These are phyloP conservation scores for Ascochyta koolunga DNA, from an alignment of 2,329 filamentous ascomycete genomes.

Conservation along the genomic window DNA sequence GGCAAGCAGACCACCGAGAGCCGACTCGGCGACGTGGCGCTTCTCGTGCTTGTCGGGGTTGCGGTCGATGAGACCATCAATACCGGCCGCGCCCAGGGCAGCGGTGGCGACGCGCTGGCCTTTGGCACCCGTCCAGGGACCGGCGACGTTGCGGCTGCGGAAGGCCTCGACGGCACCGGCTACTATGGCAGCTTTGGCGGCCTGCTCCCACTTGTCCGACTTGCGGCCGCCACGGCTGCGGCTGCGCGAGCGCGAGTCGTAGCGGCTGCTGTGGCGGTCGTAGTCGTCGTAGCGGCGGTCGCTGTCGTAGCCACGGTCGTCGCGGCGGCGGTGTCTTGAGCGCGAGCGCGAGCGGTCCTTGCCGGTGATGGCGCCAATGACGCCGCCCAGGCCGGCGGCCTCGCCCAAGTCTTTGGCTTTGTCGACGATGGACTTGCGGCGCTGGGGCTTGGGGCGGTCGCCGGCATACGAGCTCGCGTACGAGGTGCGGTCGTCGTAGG, in stretches of 20 bases:
- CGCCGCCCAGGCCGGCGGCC: slow-evolving; percentile 63
- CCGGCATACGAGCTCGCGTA: slow-evolving; percentile 54
- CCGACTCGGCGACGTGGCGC: slow-evolving; percentile 82
- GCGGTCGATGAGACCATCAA: slow-evolving; percentile 74
- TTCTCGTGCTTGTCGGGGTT: slow-evolving; percentile 76
- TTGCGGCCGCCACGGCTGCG: slow-evolving; percentile 54
- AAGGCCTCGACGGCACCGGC: slow-evolving; percentile 93
- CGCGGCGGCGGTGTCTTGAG: slow-evolving; percentile 49
- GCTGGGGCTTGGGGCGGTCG: slow-evolving; percentile 51
- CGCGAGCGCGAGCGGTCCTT: slow-evolving; percentile 67
- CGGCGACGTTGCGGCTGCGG: slow-evolving; percentile 85
- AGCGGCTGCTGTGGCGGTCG: slow-evolving; percentile 49
- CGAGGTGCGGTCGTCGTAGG: slow-evolving; percentile 51
- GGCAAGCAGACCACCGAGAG: slow-evolving; percentile 84
- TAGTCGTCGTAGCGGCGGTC: slow-evolving; percentile 40
- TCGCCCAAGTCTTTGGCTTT: slow-evolving; percentile 60
- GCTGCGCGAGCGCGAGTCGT: slow-evolving; percentile 61
- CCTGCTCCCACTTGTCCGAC: slow-evolving; percentile 70
- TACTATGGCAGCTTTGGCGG: slow-evolving; percentile 86
- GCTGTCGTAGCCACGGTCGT: slow-evolving; percentile 58
- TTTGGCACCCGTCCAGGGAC: slow-evolving; percentile 88
- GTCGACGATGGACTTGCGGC: slow-evolving; percentile 65
- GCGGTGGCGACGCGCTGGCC: slow-evolving; percentile 90
- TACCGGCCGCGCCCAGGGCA: slow-evolving; percentile 81
- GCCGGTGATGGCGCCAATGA: slow-evolving; percentile 57